Evolutionary conservation across 495 filamentous ascomycete genomes (phyloP).

Genomic region (Xylaria intraflava): DNA sequence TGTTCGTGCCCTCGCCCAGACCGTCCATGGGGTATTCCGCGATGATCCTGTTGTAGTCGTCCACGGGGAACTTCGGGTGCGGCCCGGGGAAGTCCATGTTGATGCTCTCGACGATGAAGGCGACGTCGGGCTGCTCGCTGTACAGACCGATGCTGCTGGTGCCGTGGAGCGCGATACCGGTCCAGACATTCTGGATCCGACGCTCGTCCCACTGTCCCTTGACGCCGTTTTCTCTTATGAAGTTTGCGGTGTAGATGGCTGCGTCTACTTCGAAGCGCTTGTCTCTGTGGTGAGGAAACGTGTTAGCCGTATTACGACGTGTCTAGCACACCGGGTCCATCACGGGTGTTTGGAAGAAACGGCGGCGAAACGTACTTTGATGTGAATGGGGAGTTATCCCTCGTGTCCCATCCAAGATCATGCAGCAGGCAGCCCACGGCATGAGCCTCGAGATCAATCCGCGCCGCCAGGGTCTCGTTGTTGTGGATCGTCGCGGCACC

Average conservation of each 20-base stretch:
- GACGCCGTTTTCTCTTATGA: conserved; percentile 22
- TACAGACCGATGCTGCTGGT: conserved; percentile 33
- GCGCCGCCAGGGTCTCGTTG: conserved; percentile 18
- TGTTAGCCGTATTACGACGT: background rate
- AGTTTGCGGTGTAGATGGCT: conserved; percentile 43
- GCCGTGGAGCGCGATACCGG: conserved; percentile 48
- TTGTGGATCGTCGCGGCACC: conserved; percentile 32
- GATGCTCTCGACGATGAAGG: conserved; percentile 31
- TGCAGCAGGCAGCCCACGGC: conserved; percentile 43
- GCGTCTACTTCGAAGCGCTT: conserved; percentile 53
- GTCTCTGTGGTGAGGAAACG: conserved; percentile 17
- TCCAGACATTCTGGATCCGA: conserved; percentile 45
- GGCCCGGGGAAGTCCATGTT: conserved; percentile 41
- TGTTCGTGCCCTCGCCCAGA: conserved; percentile 7
- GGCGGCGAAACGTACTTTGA: background rate
- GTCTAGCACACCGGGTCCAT: no score
- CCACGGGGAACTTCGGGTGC: conserved; percentile 1
- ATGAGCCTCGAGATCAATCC: conserved; percentile 36
- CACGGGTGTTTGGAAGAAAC: background rate
- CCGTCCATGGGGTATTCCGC: conserved; percentile 27
- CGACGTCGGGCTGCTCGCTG: conserved; percentile 39
- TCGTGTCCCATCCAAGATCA: conserved; percentile 44
- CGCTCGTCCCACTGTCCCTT: conserved; percentile 29
- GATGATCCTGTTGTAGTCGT: conserved; percentile 26
- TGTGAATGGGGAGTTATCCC: conserved; percentile 17